phyloP scores from a whole-genome alignment of 768 basidiomycete genomes.

The Naganishia antarctica region DNA sequence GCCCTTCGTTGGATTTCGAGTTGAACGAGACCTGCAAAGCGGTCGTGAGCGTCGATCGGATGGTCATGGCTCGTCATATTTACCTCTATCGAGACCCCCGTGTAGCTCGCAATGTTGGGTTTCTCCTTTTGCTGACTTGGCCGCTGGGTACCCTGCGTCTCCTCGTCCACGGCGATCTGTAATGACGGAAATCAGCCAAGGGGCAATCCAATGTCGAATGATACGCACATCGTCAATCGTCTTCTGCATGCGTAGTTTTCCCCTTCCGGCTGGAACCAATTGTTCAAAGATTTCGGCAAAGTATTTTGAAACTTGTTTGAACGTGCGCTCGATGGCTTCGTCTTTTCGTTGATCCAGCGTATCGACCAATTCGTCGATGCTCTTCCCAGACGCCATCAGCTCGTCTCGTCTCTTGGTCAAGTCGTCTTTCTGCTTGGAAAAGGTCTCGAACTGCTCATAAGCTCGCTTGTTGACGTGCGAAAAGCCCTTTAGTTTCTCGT shows the following conservation, averaged over 20 bases:
- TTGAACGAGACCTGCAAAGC: slow-evolving; percentile 83
- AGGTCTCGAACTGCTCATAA: slow-evolving; percentile 95
- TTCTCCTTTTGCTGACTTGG: slow-evolving; percentile 12
- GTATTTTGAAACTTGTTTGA: slow-evolving; percentile 94
- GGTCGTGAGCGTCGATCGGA: background rate
- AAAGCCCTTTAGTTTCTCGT: slow-evolving; percentile 90
- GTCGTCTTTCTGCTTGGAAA: slow-evolving; percentile 94
- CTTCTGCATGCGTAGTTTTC: slow-evolving; percentile 85
- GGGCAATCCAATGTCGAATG: too few relatives aligned
- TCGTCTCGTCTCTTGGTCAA: slow-evolving; percentile 80
- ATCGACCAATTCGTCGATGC: slow-evolving; percentile 87
- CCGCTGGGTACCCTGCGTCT: slow-evolving; percentile 18
- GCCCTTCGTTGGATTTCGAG: slow-evolving; percentile 92
- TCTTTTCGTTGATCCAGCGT: slow-evolving; percentile 95
- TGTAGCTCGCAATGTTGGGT: slow-evolving; percentile 76
- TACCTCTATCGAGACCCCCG: slow-evolving; percentile 92
- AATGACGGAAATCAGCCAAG: background rate
- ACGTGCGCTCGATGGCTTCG: slow-evolving; percentile 96
- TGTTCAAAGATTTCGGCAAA: slow-evolving; percentile 97
- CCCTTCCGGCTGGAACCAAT: slow-evolving; percentile 87
- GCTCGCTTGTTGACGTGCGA: slow-evolving; percentile 99
- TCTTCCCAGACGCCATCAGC: slow-evolving; percentile 77
- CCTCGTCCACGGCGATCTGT: slow-evolving; percentile 16
- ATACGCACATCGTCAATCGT: slow-evolving; percentile 60
- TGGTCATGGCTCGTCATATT: background rate